Evolutionary conservation across 106 monocot species (phyloP).

Genomic region (Posidonia australis): DNA sequence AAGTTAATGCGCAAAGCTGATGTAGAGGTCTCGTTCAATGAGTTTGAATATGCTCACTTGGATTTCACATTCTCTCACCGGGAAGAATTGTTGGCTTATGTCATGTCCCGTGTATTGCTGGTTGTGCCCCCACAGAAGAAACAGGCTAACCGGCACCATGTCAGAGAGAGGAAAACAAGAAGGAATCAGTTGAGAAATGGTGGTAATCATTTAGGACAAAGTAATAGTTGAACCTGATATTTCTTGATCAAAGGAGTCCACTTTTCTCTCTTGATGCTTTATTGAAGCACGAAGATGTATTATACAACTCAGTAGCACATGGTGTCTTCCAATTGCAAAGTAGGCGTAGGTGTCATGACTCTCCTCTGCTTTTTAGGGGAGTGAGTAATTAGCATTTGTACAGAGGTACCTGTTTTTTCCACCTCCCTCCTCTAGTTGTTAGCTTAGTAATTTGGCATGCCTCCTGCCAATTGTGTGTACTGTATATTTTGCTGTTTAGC

Average conservation of each 20-base stretch:
- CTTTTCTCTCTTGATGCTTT: not conserved
- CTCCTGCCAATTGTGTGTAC: too few relatives aligned
- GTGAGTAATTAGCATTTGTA: constrained; percentile 1
- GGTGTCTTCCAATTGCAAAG: not conserved
- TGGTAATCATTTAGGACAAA: not conserved
- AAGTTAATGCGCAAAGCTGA: constrained; percentile 57
- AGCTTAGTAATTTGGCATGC: too few relatives aligned
- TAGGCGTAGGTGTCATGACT: not conserved
- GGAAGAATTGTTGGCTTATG: constrained; percentile 85
- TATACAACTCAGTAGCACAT: not conserved
- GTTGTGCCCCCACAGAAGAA: constrained; percentile 20
- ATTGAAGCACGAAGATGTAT: not conserved
- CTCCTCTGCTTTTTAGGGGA: constrained; percentile 6
- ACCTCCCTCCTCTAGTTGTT: not conserved
- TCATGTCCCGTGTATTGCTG: constrained; percentile 66
- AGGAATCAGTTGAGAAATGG: constrained; percentile 2
- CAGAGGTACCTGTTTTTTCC: not conserved
- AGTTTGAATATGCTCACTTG: constrained; percentile 86
- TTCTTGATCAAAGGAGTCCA: not conserved
- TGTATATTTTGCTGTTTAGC: too few relatives aligned
- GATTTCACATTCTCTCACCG: constrained; percentile 94
- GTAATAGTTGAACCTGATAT: not conserved
- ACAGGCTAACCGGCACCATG: constrained; percentile 6
- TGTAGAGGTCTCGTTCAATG: constrained; percentile 69
- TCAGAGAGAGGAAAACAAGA: constrained; percentile 31